Evolutionary conservation across 305 asterid species (phyloP), one percentile per base, ranked within the genome.

Genomic region (Fraxinus ornus): DNA sequence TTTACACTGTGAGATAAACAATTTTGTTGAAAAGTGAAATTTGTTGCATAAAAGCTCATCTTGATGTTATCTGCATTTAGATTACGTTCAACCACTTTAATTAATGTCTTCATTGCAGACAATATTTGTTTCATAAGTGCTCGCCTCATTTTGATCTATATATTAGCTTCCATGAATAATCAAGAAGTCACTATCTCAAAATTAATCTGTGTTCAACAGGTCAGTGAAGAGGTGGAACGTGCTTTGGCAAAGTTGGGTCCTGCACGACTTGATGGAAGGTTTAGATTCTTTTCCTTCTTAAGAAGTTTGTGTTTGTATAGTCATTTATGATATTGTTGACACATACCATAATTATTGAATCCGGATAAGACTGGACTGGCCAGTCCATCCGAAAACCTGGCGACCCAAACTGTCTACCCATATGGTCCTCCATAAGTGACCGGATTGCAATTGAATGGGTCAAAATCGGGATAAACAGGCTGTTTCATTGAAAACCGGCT

Each of bases 181-280:
- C 75, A 22, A 49, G 66, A 37, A 52, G 22, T 8, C 64, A 32
- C 19, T 17, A 1, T 28, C 75, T 70, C 75, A 10, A 30, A 24
- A 21, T 19, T 35, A 78, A 39, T 79, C 89, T 60, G 12, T 84
- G 77, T 78, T 87, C 78, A 78, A 85, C 92, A 95, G 98, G 98
- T 95, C 72, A 95, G 98, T 88, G 98, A 95, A 90, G 98, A 93
- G 89, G 94, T 95, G 78, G 98, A 95, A 82, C 97, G 98, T 73
- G 98, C 98, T 80, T 85, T 95, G 91, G 94, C 98, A 73, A 95
- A 91, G 90, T 83, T 93, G 82, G 97, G 96, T 76, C 98, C 98
- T 77, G 92, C 97, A 7, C 88, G 81, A 83, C 85, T 94, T 83
- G 82, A 87, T 80, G 99, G 94, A 86, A 94, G 99, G 99, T 94